These are phyloP conservation scores for Blastosporella zonata DNA, from an alignment of 1,284 basidiomycete genomes.

Conservation along the genomic window DNA sequence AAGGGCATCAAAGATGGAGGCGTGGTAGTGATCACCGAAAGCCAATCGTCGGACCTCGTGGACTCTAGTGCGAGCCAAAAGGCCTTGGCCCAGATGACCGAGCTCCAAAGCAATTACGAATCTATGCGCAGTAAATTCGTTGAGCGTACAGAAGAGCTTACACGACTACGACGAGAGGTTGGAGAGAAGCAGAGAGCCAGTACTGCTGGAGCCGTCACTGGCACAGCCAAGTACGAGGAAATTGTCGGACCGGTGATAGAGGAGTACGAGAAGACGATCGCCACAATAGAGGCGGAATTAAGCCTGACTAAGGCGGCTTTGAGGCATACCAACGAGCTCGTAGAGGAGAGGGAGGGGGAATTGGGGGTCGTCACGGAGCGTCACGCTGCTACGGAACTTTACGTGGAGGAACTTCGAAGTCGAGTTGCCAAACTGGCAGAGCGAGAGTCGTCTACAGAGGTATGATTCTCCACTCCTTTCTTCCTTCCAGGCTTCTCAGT, in stretches of 20 bases:
- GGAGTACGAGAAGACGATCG: constrained; percentile 98
- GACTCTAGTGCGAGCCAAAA: constrained; percentile 64
- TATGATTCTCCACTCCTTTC: constrained; percentile 30
- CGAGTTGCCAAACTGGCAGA: constrained; percentile 83
- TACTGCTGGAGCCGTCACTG: constrained; percentile 64
- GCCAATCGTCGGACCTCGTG: constrained; percentile 32
- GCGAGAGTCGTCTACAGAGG: constrained; percentile 89
- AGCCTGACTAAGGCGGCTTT: constrained; percentile 87
- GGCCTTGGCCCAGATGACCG: constrained; percentile 71
- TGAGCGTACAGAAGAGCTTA: constrained; percentile 85
- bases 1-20: constrained; percentile 72
- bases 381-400: constrained; percentile 78
- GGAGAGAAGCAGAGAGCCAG: constrained; percentile 66
- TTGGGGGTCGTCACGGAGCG: constrained; percentile 63
- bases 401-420: constrained; percentile 81
- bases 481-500: constrained; percentile 14
- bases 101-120: constrained; percentile 81
- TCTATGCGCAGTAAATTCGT: constrained; percentile 81
- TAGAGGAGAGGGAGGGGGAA: constrained; percentile 87
- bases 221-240: constrained; percentile 85
- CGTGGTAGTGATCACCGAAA: constrained; percentile 27
- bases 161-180: constrained; percentile 70
- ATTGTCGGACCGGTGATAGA: constrained; percentile 98
- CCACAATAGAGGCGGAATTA: constrained; percentile 92
- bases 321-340: constrained; percentile 85